A percentile compares a stretch with the other conserved stretches of the same genome.
Conservation (phyloP, 208 protist genomes). For the Crithidia sp. region DNA sequence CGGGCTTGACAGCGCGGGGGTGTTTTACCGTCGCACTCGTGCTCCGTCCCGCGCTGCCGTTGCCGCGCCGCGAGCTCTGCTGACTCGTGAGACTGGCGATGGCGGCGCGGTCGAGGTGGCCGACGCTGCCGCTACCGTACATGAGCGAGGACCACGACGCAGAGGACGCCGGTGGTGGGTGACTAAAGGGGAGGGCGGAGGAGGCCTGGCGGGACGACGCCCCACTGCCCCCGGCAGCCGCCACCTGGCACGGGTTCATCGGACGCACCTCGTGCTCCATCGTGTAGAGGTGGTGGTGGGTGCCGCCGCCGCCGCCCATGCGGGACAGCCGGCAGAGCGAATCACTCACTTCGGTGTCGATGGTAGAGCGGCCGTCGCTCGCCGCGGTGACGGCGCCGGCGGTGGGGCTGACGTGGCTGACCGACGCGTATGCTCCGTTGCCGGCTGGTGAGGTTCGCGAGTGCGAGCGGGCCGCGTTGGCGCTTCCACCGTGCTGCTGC, state of each 20-base stretch:
- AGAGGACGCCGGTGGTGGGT: neutral
- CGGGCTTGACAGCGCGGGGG: conserved; percentile 59
- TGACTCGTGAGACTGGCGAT: conserved; percentile 33
- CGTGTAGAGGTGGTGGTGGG: conserved; percentile 28
- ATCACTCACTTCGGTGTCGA: conserved; percentile 84
- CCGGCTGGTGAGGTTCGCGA: conserved; percentile 27
- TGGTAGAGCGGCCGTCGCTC: conserved; percentile 69
- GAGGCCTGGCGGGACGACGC: neutral
- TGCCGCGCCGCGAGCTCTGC: conserved; percentile 24
- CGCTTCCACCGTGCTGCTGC: conserved; percentile 4
- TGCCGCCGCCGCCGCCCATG: conserved; percentile 27
- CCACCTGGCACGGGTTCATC: conserved; percentile 50
- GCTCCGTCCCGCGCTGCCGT: conserved; percentile 31
- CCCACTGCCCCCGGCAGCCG: conserved; percentile 9
- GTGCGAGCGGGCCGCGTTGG: conserved; percentile 18
- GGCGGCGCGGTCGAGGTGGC: conserved; percentile 33
- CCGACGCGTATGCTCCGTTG: conserved; percentile 7
- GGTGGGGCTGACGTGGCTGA: conserved; percentile 16
- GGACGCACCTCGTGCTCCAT: conserved; percentile 40
- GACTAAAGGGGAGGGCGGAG: neutral
- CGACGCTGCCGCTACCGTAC: conserved; percentile 27
- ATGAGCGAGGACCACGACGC: conserved; percentile 25
- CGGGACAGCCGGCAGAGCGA: conserved; percentile 54
- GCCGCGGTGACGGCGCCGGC: conserved; percentile 2
- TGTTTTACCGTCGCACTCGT: conserved; percentile 41